A percentile compares a stretch with the other conserved stretches of the same genome.
These are phyloP conservation scores for Plasmodium chabaudi DNA, from an alignment of 169 alveolate genomes.

Conservation along the genomic window DNA sequence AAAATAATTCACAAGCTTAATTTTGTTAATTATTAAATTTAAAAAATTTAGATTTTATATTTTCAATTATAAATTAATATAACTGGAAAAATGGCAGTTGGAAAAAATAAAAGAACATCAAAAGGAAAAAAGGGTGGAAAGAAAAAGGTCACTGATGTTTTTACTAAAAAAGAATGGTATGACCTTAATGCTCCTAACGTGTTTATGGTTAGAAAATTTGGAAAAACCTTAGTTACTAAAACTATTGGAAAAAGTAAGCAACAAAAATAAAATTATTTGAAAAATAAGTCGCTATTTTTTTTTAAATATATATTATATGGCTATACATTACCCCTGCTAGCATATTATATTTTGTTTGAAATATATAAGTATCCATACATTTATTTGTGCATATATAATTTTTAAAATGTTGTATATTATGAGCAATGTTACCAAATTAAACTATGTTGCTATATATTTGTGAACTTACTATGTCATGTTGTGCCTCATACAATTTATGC, in stretches of 20 bases:
- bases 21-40: too few relatives aligned
- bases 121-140: conserved; percentile 97
- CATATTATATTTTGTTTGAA: not conserved
- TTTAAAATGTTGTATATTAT: too few relatives aligned
- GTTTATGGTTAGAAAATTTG: conserved; percentile 94
- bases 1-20: too few relatives aligned
- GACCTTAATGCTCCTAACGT: conserved; percentile 96
- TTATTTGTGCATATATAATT: not conserved
- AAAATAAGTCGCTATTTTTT: conserved; percentile 32
- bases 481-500: too few relatives aligned
- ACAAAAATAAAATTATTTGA: not conserved
- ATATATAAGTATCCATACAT: not conserved
- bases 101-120: conserved; percentile 96
- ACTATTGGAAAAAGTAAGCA: conserved; percentile 93
- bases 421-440: too few relatives aligned
- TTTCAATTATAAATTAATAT: not conserved
- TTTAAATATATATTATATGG: conserved; percentile 6
- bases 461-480: too few relatives aligned
- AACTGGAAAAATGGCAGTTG: conserved; percentile 93
- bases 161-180: conserved; percentile 97
- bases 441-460: too few relatives aligned
- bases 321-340: too few relatives aligned
- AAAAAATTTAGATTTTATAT: too few relatives aligned
- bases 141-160: conserved; percentile 97
- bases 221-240: conserved; percentile 96